Conservation (phyloP, 768 basidiomycete genomes). For the Podaxis sp. region DNA sequence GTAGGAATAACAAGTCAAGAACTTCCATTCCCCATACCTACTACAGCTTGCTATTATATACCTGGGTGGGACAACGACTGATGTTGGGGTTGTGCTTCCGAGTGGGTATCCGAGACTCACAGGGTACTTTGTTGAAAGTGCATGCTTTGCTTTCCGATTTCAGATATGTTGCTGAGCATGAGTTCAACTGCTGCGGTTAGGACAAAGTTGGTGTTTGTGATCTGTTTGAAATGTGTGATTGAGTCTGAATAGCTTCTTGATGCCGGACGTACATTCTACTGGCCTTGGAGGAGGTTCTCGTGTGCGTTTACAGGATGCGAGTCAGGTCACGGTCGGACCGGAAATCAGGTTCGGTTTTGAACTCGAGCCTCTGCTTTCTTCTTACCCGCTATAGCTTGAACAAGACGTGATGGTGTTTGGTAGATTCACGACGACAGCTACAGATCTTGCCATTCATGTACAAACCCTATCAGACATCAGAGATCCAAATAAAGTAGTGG, state of each 20-base stretch:
- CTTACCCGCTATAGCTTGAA: conserved; percentile 28
- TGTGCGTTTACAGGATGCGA: conserved; percentile 30
- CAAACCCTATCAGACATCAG: conserved; percentile 16
- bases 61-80: conserved; percentile 58
- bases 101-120: conserved; percentile 61
- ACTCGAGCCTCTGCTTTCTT: neutral
- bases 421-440: conserved; percentile 52
- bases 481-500: conserved; percentile 11
- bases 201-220: conserved; percentile 32
- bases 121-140: conserved; percentile 50
- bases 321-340: conserved; percentile 52
- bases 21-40: no score
- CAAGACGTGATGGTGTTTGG: conserved; percentile 52
- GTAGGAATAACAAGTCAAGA: no score
- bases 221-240: neutral
- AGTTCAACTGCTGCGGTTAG: conserved; percentile 47
- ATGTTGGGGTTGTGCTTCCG: conserved; percentile 58
- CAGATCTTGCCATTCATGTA: conserved; percentile 47
- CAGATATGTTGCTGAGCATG: neutral
- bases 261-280: conserved; percentile 53
- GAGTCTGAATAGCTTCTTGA: conserved; percentile 34
- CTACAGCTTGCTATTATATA: no score
- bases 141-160: neutral
- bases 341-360: conserved; percentile 31
- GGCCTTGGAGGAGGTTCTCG: conserved; percentile 64